Evolutionary conservation across 2,329 filamentous ascomycete species (phyloP), one percentile per base, ranked within the genome.

Genomic region (Ophiostoma quercus): DNA sequence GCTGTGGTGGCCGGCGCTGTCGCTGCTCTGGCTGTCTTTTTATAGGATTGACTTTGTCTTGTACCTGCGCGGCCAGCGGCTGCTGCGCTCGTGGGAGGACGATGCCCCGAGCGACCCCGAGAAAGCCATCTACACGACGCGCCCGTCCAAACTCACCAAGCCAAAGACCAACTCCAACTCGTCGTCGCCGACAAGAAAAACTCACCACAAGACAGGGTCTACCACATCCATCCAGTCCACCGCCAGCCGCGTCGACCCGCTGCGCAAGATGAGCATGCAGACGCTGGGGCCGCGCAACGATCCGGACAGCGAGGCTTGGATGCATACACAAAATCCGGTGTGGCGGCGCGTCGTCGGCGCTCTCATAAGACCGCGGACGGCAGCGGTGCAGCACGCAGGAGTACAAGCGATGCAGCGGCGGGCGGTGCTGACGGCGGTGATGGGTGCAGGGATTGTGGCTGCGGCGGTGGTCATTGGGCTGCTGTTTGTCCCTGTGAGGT

Each of bases 51-150:
- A 79, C 65, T 41, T 81, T 6, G 70, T 78, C 19, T 71, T 82
- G 9, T 75, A 80, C 69, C 71, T 76, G 12, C 72, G 74, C 19
- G 73, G 76, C 9, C 73, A 71, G 66, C 77, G 81, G 11, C 77
- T 79, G 47, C 70, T 81, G 4, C 74, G 78, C 2, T 79, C 80
- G 0, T 82, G 80, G 81, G 81, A 82, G 71, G 34, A 43, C 1
- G 72, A 71, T n/a, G 32, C 2, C 39, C 22, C 37, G 25, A 34
- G 1, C 14, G 68, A 70, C 37, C 62, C 69, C 25, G 73, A 74
- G 39, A 72, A 69, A 25, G 25, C n/a, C 25, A 2, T 57, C 16
- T 60, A 6, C 39, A 25, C n/a, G n/a, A 39, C 70, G 16, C 32
- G 51, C 1, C 22, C 51, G 62, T 9, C 7, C 47, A 14, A 69